Evolutionary conservation across 2,329 filamentous ascomycete genomes (phyloP).

Genomic region (Calonectria henricotiae): DNA sequence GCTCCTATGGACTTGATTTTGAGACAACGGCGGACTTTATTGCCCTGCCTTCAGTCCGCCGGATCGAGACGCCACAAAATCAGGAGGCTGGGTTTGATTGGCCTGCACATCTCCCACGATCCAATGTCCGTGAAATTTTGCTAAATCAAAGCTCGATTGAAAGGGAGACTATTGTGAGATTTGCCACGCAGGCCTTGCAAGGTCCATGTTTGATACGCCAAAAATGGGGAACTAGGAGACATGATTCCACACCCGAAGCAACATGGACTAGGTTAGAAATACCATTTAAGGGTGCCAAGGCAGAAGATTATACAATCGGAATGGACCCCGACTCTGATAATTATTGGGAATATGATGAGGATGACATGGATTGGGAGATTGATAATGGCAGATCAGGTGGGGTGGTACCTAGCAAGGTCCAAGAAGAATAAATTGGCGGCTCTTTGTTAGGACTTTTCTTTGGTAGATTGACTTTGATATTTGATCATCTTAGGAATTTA

Average conservation of each 20-base stretch:
- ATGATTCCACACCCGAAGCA: background rate
- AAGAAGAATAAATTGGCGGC: too few relatives aligned
- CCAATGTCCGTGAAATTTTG: background rate
- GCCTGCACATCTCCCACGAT: background rate
- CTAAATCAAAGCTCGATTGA: background rate
- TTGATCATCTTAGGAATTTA: too few relatives aligned
- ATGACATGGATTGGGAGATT: background rate
- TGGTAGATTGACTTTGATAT: too few relatives aligned
- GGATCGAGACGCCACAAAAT: conserved; percentile 1
- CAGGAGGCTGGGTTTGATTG: conserved; percentile 1
- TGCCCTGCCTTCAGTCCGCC: background rate
- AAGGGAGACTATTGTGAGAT: background rate
- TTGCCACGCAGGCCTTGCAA: background rate
- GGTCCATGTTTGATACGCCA: conserved; percentile 1
- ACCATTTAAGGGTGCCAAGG: background rate
- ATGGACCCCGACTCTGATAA: background rate
- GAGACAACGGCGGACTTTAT: background rate
- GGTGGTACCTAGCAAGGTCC: background rate
- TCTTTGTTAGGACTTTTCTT: too few relatives aligned
- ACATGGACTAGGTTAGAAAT: background rate
- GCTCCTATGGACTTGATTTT: background rate
- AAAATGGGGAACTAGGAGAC: background rate
- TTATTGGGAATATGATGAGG: background rate
- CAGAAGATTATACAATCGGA: background rate
- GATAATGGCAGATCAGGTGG: background rate